phyloP scores from a whole-genome alignment of 2,329 filamentous ascomycete species.

The Botrytis byssoidea region DNA sequence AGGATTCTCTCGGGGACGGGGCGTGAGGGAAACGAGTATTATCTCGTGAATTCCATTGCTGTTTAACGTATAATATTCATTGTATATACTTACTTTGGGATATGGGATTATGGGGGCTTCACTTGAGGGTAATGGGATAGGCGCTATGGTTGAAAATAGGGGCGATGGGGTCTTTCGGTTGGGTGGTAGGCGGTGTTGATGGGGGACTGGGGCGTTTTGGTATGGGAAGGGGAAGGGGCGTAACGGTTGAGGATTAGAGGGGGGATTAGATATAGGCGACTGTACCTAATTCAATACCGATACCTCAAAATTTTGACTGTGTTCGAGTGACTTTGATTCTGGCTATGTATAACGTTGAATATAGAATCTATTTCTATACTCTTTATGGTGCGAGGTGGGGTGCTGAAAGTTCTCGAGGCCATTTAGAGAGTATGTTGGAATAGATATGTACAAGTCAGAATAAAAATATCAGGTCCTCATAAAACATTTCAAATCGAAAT shows the following conservation, averaged over 20 bases:
- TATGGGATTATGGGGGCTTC: neutral
- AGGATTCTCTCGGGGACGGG: neutral
- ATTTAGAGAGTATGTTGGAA: neutral
- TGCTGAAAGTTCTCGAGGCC: neutral
- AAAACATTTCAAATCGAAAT: fast-evolving
- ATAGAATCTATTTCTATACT: neutral
- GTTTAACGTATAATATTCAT: neutral
- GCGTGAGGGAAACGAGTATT: neutral
- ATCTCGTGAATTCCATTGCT: neutral
- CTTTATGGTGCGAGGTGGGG: neutral
- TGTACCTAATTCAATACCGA: neutral
- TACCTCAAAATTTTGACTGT: neutral
- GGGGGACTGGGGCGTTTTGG: neutral
- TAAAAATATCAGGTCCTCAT: neutral
- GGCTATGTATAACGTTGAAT: neutral
- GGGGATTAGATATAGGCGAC: neutral
- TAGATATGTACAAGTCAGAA: neutral
- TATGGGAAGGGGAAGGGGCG: neutral
- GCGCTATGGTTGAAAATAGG: neutral
- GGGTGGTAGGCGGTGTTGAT: neutral
- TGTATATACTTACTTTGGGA: neutral
- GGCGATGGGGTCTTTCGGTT: neutral
- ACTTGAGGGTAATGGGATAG: neutral
- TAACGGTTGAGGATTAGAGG: neutral
- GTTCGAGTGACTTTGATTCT: neutral